phyloP scores from a whole-genome alignment of 1,284 basidiomycete genomes.

The Xerocomus minutiporus region DNA sequence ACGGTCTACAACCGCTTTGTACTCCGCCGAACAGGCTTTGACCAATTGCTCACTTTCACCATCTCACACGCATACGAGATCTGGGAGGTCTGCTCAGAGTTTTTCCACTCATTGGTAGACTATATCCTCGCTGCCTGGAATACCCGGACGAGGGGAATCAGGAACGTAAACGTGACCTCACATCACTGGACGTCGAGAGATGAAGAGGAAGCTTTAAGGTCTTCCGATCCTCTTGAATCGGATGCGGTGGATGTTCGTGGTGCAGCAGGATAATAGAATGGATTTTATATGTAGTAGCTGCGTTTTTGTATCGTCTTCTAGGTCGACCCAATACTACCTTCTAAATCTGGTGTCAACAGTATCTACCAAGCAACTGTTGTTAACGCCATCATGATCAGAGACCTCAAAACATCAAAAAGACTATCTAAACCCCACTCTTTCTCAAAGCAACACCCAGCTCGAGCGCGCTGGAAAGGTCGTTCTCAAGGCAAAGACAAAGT shows the following conservation, averaged over 20 bases:
- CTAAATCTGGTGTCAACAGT: constrained; percentile 13
- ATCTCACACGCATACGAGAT: constrained; percentile 30
- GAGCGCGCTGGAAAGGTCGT: constrained; percentile 7
- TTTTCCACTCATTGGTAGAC: constrained; percentile 15
- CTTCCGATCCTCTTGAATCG: constrained; percentile 24
- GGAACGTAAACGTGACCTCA: constrained; percentile 22
- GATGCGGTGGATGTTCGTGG: constrained; percentile 4
- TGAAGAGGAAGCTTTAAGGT: constrained; percentile 27
- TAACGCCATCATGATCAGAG: constrained; percentile 17
- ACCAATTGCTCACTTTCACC: constrained; percentile 66
- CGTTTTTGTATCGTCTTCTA: neutral
- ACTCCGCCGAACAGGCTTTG: constrained; percentile 55
- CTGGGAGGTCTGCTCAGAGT: constrained; percentile 21
- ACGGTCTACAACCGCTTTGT: constrained; percentile 68
- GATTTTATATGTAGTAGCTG: constrained; percentile 13
- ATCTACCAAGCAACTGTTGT: neutral
- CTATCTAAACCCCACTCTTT: constrained; percentile 2
- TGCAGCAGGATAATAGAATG: neutral
- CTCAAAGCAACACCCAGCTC: constrained; percentile 11
- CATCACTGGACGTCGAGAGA: constrained; percentile 33
- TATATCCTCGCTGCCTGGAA: constrained; percentile 14
- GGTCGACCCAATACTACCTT: constrained; percentile 19
- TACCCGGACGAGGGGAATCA: constrained; percentile 14
- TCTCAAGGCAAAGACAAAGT: constrained; percentile 9
- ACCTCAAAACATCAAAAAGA: constrained; percentile 14